A percentile compares a stretch with the other conserved stretches of the same genome.
Evolutionary conservation across 2,329 filamentous ascomycete species (phyloP).

Genomic region (Aspergillus novofumigatus): DNA sequence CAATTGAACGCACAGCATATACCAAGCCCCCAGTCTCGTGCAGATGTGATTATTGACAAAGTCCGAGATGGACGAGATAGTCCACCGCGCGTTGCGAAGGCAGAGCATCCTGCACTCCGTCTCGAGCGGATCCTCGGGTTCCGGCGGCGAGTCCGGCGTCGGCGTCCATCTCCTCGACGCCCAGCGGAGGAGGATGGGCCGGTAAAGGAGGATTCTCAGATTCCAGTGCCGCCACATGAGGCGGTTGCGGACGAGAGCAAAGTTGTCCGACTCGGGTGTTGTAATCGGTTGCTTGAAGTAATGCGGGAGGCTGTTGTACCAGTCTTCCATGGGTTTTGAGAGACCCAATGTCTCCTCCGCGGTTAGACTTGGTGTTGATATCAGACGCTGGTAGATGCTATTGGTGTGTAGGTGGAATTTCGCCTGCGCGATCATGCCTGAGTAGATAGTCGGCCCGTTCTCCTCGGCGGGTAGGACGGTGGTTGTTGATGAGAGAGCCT

Average conservation of each 20-base stretch:
- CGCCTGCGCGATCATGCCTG: slow-evolving; percentile 40
- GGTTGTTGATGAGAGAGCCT: slow-evolving; percentile 36
- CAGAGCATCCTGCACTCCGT: slow-evolving; percentile 37
- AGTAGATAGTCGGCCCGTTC: slow-evolving; percentile 40
- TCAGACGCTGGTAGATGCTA: slow-evolving; percentile 42
- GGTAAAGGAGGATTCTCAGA: slow-evolving; percentile 41
- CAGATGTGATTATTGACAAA: slow-evolving; percentile 39
- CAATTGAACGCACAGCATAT: slow-evolving; percentile 35
- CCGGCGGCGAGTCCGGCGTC: slow-evolving; percentile 22
- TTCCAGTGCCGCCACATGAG: slow-evolving; percentile 44
- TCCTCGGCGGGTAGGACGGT: slow-evolving; percentile 35
- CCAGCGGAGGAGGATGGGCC: slow-evolving; percentile 41
- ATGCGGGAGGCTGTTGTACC: slow-evolving; percentile 38
- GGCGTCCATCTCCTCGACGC: slow-evolving; percentile 34
- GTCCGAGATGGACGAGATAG: slow-evolving; percentile 40
- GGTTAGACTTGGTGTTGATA: slow-evolving; percentile 40
- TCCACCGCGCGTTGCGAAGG: slow-evolving; percentile 38
- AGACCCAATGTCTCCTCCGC: slow-evolving; percentile 40
- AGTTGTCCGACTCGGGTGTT: slow-evolving; percentile 31
- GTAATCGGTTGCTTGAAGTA: slow-evolving; percentile 37
- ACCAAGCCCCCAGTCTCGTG: slow-evolving; percentile 42
- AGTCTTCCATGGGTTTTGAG: slow-evolving; percentile 41
- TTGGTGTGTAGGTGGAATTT: slow-evolving; percentile 43
- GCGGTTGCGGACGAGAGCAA: slow-evolving; percentile 37
- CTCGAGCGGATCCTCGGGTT: slow-evolving; percentile 34